A percentile compares a stretch with the other conserved stretches of the same genome.
phyloP scores from a whole-genome alignment of 2,329 filamentous ascomycete genomes.

The Pseudogymnoascus sp. region DNA sequence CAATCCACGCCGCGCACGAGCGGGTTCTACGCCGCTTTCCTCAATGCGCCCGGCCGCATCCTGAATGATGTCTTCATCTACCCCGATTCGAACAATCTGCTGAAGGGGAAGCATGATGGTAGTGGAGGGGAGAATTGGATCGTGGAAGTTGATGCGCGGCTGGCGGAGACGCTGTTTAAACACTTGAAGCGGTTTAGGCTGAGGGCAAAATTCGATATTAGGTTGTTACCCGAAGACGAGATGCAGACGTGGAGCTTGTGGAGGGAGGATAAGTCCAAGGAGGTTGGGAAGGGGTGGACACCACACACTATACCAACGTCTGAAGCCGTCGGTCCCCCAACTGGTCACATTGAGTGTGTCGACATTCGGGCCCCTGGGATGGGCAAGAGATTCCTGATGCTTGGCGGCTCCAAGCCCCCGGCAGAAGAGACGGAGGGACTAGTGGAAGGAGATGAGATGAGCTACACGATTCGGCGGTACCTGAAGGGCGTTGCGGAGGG shows the following conservation, averaged over 20 bases:
- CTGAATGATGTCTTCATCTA: conserved; percentile 89
- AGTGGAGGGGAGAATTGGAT: conserved; percentile 48
- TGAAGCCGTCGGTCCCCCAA: neutral
- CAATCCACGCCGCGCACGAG: conserved; percentile 26
- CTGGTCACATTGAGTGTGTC: conserved; percentile 20
- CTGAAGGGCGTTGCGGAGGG: conserved; percentile 78
- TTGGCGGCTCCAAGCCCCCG: conserved; percentile 25
- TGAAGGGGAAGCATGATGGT: conserved; percentile 14
- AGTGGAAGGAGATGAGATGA: conserved; percentile 39
- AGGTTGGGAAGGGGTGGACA: conserved; percentile 12
- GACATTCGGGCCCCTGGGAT: conserved; percentile 49
- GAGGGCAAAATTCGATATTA: conserved; percentile 65
- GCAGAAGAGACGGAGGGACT: conserved; percentile 32
- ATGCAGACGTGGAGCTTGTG: conserved; percentile 65
- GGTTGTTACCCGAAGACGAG: conserved; percentile 56
- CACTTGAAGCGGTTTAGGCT: conserved; percentile 83
- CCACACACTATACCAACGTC: conserved; percentile 11
- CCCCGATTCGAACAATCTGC: conserved; percentile 38
- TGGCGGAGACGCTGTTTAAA: conserved; percentile 53
- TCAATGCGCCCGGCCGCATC: conserved; percentile 77
- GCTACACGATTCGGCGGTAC: conserved; percentile 71
- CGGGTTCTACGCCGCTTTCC: conserved; percentile 72
- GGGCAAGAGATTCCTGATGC: conserved; percentile 42
- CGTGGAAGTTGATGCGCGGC: conserved; percentile 70
- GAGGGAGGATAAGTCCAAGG: conserved; percentile 44